These are phyloP conservation scores for Aspergillus quadricinctus DNA, from an alignment of 2,329 filamentous ascomycete species.

Conservation along the genomic window DNA sequence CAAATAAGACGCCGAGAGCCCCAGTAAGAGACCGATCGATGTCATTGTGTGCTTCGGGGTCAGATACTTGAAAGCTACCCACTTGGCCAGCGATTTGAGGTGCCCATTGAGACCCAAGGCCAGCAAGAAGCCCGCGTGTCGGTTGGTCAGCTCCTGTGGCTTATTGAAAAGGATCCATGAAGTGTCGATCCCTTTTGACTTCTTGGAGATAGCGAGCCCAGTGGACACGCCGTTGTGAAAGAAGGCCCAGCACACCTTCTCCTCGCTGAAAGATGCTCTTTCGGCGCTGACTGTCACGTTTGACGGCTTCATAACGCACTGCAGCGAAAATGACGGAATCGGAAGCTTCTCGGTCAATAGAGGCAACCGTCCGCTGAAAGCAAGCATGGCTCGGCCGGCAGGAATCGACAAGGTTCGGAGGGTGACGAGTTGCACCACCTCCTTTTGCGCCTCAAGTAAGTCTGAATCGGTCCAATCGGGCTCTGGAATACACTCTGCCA, in stretches of 20 bases:
- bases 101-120: conserved; percentile 92
- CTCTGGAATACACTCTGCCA: conserved; percentile 71
- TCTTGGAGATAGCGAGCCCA: conserved; percentile 81
- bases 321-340: conserved; percentile 85
- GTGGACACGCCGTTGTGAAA: conserved; percentile 96
- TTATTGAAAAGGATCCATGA: conserved; percentile 99
- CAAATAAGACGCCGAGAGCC: conserved; percentile 86
- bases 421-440: conserved; percentile 79
- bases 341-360: conserved; percentile 88
- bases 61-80: conserved; percentile 98
- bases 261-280: conserved; percentile 79
- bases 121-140: conserved; percentile 91
- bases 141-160: conserved; percentile 83
- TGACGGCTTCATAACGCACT: conserved; percentile 84
- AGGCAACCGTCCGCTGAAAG: conserved; percentile 82
- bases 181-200: conserved; percentile 90
- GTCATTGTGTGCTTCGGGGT: conserved; percentile 99
- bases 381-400: conserved; percentile 78
- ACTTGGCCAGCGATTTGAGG: conserved; percentile 89
- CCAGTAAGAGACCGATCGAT: conserved; percentile 88
- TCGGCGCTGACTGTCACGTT: conserved; percentile 94
- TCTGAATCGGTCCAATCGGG: conserved; percentile 80
- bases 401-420: conserved; percentile 84
- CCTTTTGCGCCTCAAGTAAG: conserved; percentile 87
- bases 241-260: conserved; percentile 97